A percentile compares a stretch with the other conserved stretches of the same genome.
phyloP scores from a whole-genome alignment of 2,329 filamentous ascomycete species.

The Colletotrichum sp. region DNA sequence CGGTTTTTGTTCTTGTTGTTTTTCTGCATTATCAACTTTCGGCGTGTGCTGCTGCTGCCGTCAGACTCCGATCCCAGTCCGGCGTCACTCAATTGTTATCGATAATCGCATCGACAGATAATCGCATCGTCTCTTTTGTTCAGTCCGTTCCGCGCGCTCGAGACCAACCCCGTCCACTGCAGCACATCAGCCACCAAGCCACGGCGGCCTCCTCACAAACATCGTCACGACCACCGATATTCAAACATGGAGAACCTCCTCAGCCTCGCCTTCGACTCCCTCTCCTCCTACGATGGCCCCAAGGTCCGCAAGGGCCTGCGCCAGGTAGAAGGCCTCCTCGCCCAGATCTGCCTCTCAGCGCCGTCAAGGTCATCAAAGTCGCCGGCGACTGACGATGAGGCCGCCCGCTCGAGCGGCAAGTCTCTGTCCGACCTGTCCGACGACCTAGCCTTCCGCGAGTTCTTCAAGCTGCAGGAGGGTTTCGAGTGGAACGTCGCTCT shows the following conservation, averaged over 20 bases:
- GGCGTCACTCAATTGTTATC: neutral
- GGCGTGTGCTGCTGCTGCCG: neutral
- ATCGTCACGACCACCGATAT: constrained; percentile 24
- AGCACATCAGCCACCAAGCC: constrained; percentile 13
- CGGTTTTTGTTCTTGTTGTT: constrained; percentile 1
- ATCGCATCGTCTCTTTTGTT: constrained; percentile 17
- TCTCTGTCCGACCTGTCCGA: constrained; percentile 72
- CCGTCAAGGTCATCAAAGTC: constrained; percentile 28
- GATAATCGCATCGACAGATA: neutral
- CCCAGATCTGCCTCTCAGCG: constrained; percentile 86
- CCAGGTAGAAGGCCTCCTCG: constrained; percentile 91
- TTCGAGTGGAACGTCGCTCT: constrained; percentile 98
- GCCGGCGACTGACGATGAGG: constrained; percentile 7
- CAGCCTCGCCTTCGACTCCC: constrained; percentile 93
- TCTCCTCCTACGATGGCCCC: constrained; percentile 86
- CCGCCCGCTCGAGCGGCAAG: constrained; percentile 48
- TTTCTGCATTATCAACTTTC: constrained; percentile 6
- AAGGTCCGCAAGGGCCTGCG: constrained; percentile 94
- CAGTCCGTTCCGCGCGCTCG: neutral
- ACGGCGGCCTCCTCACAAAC: neutral
- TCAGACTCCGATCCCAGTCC: neutral
- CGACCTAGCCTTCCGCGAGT: constrained; percentile 92
- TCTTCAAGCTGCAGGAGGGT: constrained; percentile 94
- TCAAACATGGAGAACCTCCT: constrained; percentile 83
- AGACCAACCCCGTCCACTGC: neutral